phyloP scores from a whole-genome alignment of 805 yeast species.

The Candida piceae region DNA sequence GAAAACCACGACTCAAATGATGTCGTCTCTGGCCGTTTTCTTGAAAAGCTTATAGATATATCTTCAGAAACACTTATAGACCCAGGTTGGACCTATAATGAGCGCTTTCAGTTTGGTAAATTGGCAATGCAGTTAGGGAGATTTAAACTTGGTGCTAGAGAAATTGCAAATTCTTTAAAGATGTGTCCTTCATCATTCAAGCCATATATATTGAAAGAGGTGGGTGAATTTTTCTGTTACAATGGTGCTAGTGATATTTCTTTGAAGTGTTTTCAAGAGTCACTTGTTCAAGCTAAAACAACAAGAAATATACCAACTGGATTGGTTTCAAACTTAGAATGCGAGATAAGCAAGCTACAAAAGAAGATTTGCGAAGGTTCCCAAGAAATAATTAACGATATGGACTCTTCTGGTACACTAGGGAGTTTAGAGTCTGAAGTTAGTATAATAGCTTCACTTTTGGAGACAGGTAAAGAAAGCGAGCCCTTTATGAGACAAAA shows the following conservation, averaged over 20 bases:
- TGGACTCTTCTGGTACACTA: too few species aligned
- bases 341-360: constrained; percentile 5
- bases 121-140: constrained; percentile 16
- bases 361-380: neutral
- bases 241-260: constrained; percentile 11
- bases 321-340: constrained; percentile 8
- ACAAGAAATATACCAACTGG: constrained; percentile 6
- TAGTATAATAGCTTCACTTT: too few species aligned
- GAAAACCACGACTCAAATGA: too few species aligned
- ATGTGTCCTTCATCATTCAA: constrained; percentile 11
- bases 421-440: too few species aligned
- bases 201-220: constrained; percentile 9
- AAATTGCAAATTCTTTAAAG: constrained; percentile 12
- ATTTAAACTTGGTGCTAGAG: constrained; percentile 15
- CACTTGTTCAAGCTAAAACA: constrained; percentile 11
- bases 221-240: constrained; percentile 12
- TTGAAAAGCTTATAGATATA: too few species aligned
- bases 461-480: too few species aligned
- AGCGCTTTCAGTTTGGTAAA: constrained; percentile 11
- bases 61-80: constrained; percentile 10
- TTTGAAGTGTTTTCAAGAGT: constrained; percentile 14
- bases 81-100: constrained; percentile 6
- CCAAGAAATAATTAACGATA: too few species aligned
- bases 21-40: too few species aligned
- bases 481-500: too few species aligned